Conservation (phyloP, 2,329 filamentous ascomycete genomes). For the Sporothrix variecibatus region DNA sequence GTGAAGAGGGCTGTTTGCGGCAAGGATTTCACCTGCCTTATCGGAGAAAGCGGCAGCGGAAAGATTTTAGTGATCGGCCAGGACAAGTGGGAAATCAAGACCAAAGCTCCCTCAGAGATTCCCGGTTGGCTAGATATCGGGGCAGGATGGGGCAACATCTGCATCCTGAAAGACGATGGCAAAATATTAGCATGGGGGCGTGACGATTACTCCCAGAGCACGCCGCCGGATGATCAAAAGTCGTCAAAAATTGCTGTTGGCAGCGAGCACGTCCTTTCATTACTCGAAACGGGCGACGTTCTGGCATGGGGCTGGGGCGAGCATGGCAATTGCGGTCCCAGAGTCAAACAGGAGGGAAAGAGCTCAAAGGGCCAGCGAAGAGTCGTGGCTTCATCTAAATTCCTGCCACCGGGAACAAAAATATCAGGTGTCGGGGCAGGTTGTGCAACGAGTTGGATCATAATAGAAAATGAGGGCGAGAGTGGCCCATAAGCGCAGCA, state of each 20-base stretch:
- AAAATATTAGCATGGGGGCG: conserved; percentile 74
- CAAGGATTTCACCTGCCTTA: conserved; percentile 79
- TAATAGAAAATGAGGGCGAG: conserved; percentile 21
- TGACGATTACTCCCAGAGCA: conserved; percentile 80
- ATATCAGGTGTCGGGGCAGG: conserved; percentile 74
- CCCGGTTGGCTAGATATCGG: conserved; percentile 66
- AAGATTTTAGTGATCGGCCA: conserved; percentile 69
- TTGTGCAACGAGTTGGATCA: conserved; percentile 84
- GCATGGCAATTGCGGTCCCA: conserved; percentile 88
- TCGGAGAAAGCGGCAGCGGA: conserved; percentile 58
- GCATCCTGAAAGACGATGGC: conserved; percentile 65
- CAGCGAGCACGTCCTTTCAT: conserved; percentile 83
- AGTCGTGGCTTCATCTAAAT: conserved; percentile 60
- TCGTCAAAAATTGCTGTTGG: conserved; percentile 72
- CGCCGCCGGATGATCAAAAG: conserved; percentile 59
- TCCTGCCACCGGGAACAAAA: conserved; percentile 51
- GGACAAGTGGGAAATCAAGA: conserved; percentile 70
- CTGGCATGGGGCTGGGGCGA: conserved; percentile 96
- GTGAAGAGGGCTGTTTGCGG: conserved; percentile 72
- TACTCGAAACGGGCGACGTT: conserved; percentile 66
- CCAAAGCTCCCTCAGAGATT: conserved; percentile 55
- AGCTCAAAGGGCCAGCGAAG: conserved; percentile 72
- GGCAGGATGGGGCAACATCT: conserved; percentile 82
- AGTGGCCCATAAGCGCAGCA: background rate
- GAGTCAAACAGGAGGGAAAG: conserved; percentile 53